Base-by-base conservation (phyloP, 306 rosid species). In the Myrica gale region DNA sequence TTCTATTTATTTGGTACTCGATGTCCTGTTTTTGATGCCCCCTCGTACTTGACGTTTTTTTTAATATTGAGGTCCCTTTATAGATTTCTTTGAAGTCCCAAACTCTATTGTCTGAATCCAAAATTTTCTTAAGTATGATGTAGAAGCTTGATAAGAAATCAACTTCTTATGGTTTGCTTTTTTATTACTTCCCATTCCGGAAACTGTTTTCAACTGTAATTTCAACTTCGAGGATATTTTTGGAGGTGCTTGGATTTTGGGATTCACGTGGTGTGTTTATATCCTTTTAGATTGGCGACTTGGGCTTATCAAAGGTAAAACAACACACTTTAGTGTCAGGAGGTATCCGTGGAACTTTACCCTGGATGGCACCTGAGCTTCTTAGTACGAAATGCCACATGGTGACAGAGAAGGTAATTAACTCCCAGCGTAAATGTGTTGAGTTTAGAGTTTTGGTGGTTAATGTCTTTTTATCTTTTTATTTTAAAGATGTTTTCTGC, bases 311-410 rank as follows among this genome's bases (percentile, higher is more conserved):
- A 23, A 96, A 96, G 88, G 99, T 96, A 17, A 96, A 93, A 75
- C 99, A 96, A 65, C 92, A 92, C 79, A 96, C 99, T 7, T 88
- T 96, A 74, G 99, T 96, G 75, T 96, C 99, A 13, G 99, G 99
- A 75, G 99, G 99, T 68, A 93, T 96, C 72, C 97, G 99, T 12
- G 99, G 99, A 79, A 96, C 99, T 78, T 86, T 96, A 79, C 99
- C 99, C 17, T 96, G 99, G 99, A 96, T 96, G 99, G 99, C 99
- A 65, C 99, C 99, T 16, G 99, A 96, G 81, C 99, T 96, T 80
- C 97, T 96, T 63, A 92, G 98, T 47, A 97, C 98, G 81, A 96
- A 96, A 90, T 92, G 97, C 82, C 86, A 88, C 78, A 96, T 96
- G 99, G 99, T 96, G 63, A 81, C 99, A 17, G 99, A 96, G 74